Conservation (phyloP, 2,329 filamentous ascomycete genomes). For the Daldinia sp. region DNA sequence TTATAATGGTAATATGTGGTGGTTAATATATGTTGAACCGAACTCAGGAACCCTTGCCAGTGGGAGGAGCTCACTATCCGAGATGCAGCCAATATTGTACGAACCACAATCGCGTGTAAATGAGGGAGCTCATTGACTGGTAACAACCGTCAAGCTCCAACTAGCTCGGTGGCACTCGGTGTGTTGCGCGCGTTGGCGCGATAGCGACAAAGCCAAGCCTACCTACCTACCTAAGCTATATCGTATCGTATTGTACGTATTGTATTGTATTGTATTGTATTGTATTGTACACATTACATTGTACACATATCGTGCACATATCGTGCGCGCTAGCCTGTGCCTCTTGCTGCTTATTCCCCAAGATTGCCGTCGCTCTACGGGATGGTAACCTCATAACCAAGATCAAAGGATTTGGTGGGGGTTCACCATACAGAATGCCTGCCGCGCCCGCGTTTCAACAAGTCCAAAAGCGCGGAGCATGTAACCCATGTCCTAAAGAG, state of each 20-base stretch:
- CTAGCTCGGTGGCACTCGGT: constrained; percentile 36
- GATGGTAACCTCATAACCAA: constrained; percentile 44
- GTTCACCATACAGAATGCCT: constrained; percentile 35
- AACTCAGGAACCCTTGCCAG: constrained; percentile 35
- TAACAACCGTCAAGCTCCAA: constrained; percentile 19
- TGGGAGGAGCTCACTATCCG: constrained; percentile 31
- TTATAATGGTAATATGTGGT: constrained; percentile 50
- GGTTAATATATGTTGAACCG: constrained; percentile 48
- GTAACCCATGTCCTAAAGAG: constrained; percentile 27
- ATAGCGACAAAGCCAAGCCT: constrained; percentile 2
- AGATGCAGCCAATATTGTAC: constrained; percentile 37
- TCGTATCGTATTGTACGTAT: no score
- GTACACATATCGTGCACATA: no score
- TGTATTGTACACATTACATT: no score
- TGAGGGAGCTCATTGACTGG: constrained; percentile 23
- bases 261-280: no score
- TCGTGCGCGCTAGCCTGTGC: constrained; percentile 3
- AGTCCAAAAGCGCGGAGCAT: constrained; percentile 21
- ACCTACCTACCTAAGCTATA: neutral
- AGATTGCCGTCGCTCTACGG: constrained; percentile 38
- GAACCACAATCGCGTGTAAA: constrained; percentile 34
- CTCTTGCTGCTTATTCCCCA: constrained; percentile 20
- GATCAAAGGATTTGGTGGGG: constrained; percentile 40
- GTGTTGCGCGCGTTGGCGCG: constrained; percentile 28
- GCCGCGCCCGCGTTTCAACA: constrained; percentile 33